These are phyloP conservation scores for Aspergillus sp. DNA, from an alignment of 2,329 filamentous ascomycete genomes.

Conservation along the genomic window DNA sequence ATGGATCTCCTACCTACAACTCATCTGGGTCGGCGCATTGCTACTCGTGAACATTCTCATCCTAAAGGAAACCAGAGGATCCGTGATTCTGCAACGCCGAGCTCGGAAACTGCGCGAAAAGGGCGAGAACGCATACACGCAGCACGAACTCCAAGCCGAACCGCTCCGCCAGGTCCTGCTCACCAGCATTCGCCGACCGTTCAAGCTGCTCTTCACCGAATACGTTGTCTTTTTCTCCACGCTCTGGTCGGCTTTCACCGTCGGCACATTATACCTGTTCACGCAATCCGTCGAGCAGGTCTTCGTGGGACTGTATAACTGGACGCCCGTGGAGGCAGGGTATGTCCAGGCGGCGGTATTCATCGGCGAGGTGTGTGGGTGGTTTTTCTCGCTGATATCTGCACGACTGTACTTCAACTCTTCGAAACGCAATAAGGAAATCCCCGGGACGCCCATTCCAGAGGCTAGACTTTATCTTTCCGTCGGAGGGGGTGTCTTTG, in stretches of 20 bases:
- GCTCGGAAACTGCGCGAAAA: constrained; percentile 38
- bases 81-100: constrained; percentile 41
- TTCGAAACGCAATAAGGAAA: constrained; percentile 40
- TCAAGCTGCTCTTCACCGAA: constrained; percentile 44
- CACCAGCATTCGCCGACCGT: constrained; percentile 40
- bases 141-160: constrained; percentile 42
- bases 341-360: constrained; percentile 46
- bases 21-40: constrained; percentile 41
- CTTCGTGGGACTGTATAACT: constrained; percentile 37
- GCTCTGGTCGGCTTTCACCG: constrained; percentile 48
- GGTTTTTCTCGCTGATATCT: constrained; percentile 31
- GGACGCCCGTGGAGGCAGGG: constrained; percentile 35
- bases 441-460: constrained; percentile 43
- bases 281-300: constrained; percentile 47
- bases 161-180: constrained; percentile 30
- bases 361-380: constrained; percentile 45
- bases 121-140: constrained; percentile 29
- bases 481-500: constrained; percentile 36
- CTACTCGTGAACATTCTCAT: constrained; percentile 44
- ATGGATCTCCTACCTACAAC: constrained; percentile 33
- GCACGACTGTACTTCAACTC: constrained; percentile 30
- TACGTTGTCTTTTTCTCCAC: constrained; percentile 47
- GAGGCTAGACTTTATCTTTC: constrained; percentile 48
- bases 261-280: constrained; percentile 48
- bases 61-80: constrained; percentile 45